Percentiles rank a stretch among this genome's conserved stretches.
Conservation (phyloP, 768 basidiomycete genomes). For the Tulasnella sp. region DNA sequence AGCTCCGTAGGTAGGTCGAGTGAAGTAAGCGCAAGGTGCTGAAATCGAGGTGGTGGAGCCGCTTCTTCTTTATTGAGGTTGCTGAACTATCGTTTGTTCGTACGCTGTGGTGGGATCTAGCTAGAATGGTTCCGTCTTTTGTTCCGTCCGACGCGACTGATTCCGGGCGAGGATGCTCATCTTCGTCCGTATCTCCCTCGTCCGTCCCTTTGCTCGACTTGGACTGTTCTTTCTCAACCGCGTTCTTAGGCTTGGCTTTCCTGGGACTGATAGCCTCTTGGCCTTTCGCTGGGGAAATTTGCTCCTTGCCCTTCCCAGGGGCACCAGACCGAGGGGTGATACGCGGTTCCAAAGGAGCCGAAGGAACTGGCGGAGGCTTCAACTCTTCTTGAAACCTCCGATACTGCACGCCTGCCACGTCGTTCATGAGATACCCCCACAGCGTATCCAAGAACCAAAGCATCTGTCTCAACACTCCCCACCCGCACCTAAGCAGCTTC, state of each 20-base stretch:
- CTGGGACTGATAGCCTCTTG: not conserved
- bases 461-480: constrained; percentile 84
- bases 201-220: not conserved
- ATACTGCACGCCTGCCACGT: constrained; percentile 81
- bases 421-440: constrained; percentile 77
- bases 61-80: not conserved
- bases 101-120: not conserved
- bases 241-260: not conserved
- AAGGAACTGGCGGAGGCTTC: not conserved
- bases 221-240: not conserved
- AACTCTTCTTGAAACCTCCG: constrained; percentile 53
- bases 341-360: not conserved
- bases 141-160: not conserved
- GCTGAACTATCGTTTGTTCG: not conserved
- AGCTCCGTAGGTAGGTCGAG: constrained; percentile 62
- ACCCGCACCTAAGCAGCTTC: constrained; percentile 60
- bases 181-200: not conserved
- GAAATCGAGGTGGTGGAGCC: constrained; percentile 53
- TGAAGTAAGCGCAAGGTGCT: constrained; percentile 76
- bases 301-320: not conserved
- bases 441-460: constrained; percentile 83
- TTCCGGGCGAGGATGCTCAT: not conserved
- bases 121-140: not conserved
- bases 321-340: not conserved
- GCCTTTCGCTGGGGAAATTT: too few relatives aligned